Evolutionary conservation across 306 rosid genomes (phyloP).

Genomic region (Sicyos baderoa): DNA sequence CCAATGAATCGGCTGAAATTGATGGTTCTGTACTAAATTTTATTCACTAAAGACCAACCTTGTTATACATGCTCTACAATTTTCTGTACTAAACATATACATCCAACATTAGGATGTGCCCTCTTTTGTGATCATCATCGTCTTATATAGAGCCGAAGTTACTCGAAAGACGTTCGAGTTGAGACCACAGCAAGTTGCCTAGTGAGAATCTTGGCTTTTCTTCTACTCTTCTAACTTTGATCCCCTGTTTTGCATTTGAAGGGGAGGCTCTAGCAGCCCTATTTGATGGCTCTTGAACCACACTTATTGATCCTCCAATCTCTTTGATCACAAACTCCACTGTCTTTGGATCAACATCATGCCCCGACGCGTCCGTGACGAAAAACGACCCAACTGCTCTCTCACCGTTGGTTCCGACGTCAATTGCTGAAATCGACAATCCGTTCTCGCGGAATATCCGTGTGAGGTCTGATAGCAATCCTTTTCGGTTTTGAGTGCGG

Average conservation of each 20-base stretch:
- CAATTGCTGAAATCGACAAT: conserved; percentile 49
- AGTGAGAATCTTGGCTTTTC: conserved; percentile 40
- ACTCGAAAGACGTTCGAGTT: conserved; percentile 52
- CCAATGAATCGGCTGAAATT: not conserved
- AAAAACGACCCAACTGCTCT: conserved; percentile 62
- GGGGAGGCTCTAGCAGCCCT: conserved; percentile 27
- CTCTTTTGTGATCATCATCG: conserved; percentile 22
- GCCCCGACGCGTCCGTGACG: conserved; percentile 50
- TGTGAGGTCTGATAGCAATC: conserved; percentile 54
- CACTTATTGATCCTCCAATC: conserved; percentile 50
- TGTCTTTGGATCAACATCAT: conserved; percentile 36
- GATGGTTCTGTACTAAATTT: not conserved
- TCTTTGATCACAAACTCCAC: conserved; percentile 44
- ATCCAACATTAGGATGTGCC: not conserved
- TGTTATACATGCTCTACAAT: not conserved
- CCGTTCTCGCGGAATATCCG: conserved; percentile 65
- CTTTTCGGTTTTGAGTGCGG: conserved; percentile 44
- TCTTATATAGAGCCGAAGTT: conserved; percentile 35
- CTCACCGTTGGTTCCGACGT: conserved; percentile 41
- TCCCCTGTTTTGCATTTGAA: not conserved
- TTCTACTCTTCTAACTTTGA: conserved; percentile 1
- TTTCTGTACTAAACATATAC: not conserved
- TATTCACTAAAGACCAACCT: not conserved
- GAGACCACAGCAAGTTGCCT: conserved; percentile 71
- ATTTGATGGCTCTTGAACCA: conserved; percentile 37